Evolutionary conservation across 305 asterid genomes (phyloP), one percentile per base, ranked within the genome.

Genomic region (Lippia alba): DNA sequence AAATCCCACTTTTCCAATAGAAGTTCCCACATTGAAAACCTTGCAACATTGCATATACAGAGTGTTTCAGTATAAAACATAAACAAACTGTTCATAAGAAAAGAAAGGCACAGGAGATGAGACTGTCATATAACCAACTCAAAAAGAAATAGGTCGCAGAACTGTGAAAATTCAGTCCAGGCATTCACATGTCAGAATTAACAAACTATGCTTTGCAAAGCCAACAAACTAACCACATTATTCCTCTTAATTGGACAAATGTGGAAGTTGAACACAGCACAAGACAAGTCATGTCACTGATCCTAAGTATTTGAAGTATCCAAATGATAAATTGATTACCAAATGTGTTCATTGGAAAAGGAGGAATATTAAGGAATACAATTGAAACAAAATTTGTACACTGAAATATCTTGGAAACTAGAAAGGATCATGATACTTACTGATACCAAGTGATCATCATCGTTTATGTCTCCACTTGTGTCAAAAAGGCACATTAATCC

Each of bases 401-500:
- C 9, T 61, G 64, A 34, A 58, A 57, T 30, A 36, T 36, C 61
- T 32, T n/a, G 67, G 7, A 66, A 67, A 50, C 32, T 8, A 45
- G 19, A 61, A 66, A 64, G 64, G 67, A 4, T 61, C 33, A n/a
- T 61, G 61, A 45, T 46, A 85, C 97, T 84, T 81, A 94, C 99
- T 17, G 97, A 84, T 41, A 83, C 67, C 86, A 94, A 73, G 81
- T 90, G 85, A 71, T 94, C 98, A 56, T 90, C 97, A 9, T 94
- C 99, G 59, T 90, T 89, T 74, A 94, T 85, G 71, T 84, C 86
- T 61, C 96, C 98, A 57, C 84, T 70, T 60, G 97, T 87, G 78
- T 94, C 97, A 61, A 92, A 94, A 32, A 92, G 81, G 76, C 99
- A 94, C 83, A 94, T 90, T 80, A 94, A 77, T 71, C 99, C 99